Evolutionary conservation across 768 basidiomycete genomes (phyloP), one percentile per base, ranked within the genome.

Genomic region (Rhodotorula babjevae): DNA sequence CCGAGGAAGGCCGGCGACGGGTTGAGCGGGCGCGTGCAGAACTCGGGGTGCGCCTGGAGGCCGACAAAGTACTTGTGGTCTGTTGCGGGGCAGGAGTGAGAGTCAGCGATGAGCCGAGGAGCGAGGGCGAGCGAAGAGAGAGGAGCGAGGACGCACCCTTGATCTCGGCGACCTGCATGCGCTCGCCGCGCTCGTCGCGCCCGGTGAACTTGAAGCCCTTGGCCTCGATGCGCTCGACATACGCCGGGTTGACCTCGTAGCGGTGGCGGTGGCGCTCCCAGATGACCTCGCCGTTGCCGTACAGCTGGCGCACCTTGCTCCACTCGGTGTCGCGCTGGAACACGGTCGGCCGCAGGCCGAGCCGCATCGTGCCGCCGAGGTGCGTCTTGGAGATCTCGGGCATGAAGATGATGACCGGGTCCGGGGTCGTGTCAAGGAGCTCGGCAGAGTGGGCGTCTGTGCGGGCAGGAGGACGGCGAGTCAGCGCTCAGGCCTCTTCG

Each of bases 341-440:
- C 60, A 97, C 86, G 4, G 95, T 99, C 8, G 95, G 93, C n/a
- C 95, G 88, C 55, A 98, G 85, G 33, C 96, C 96, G n/a, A 97
- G 86, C 21, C 96, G 89, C 96, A 99, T 99, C n/a, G 95, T 99
- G 31, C 96, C 96, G 63, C 96, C 96, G 87, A 98, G 92, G 75
- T 98, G 93, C 21, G 94, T 97, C 80, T 89, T 90, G 19, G 93
- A 96, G 77, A 99, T 91, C 81, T 99, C 96, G 27, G 96, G 96
- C 96, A 99, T 99, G 86, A 94, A 98, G 77, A 98, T 85, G 81
- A 97, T 84, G 67, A 93, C 85, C 3, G 90, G 90, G 47, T 79
- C 53, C 23, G 70, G 65, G 18, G 80, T 79, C 16, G 77, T 68
- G 7, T 86, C 79, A 53, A 85, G 82, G 77, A 98, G 90, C 81